Conservation (phyloP, 257 asterid species). For the Rhazya stricta region DNA sequence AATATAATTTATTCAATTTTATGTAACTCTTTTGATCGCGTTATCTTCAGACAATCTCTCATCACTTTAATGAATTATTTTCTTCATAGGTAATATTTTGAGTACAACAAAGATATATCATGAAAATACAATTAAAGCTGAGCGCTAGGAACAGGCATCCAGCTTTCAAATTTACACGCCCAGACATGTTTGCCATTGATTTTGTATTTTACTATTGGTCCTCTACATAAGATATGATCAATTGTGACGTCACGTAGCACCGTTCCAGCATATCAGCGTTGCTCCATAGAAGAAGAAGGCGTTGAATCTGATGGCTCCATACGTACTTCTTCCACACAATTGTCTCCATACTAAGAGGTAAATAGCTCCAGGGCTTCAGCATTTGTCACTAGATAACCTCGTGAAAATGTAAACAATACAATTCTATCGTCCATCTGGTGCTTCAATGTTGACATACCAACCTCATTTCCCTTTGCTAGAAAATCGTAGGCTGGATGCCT, state of each 20-base stretch:
- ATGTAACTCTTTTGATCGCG: no score
- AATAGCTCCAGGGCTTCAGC: slow-evolving; percentile 17
- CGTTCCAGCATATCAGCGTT: slow-evolving; percentile 11
- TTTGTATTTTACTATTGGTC: slow-evolving; percentile 13
- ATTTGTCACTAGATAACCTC: slow-evolving; percentile 15
- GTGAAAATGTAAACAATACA: slow-evolving; percentile 21
- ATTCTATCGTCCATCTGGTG: slow-evolving; percentile 15
- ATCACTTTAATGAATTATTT: no score
- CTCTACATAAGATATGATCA: slow-evolving; percentile 2
- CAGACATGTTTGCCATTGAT: slow-evolving; percentile 20
- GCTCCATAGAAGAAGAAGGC: background rate
- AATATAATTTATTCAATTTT: no score
- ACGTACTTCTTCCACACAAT: slow-evolving; percentile 10
- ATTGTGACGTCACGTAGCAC: slow-evolving; percentile 14
- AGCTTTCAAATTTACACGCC: slow-evolving; percentile 20
- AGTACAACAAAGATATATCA: no score
- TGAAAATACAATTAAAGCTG: background rate
- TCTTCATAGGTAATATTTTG: no score
- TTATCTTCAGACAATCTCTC: no score
- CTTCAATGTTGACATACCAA: background rate
- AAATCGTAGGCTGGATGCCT: background rate
- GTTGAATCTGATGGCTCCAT: slow-evolving; percentile 10
- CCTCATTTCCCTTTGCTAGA: slow-evolving; percentile 1
- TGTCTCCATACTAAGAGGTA: slow-evolving; percentile 7
- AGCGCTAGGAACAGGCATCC: background rate